These are phyloP conservation scores for Paraleonurus japonicus DNA, from an alignment of 257 asterid species.

Conservation along the genomic window DNA sequence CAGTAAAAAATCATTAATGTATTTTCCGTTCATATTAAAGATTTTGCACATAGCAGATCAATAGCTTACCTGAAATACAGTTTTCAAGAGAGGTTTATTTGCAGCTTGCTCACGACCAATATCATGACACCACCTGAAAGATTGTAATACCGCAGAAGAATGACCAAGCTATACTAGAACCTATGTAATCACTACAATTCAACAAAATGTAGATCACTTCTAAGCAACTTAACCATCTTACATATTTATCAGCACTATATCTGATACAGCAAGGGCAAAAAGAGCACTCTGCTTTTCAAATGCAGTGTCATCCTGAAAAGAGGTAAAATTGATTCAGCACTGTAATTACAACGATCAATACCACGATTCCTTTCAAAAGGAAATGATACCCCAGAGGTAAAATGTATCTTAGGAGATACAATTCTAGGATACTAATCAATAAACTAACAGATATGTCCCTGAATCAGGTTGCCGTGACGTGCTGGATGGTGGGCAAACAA, in stretches of 20 bases:
- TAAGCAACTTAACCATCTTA: slow-evolving; percentile 41
- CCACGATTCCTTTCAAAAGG: neutral
- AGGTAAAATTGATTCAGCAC: slow-evolving; percentile 18
- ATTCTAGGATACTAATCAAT: slow-evolving; percentile 7
- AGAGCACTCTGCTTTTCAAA: slow-evolving; percentile 97
- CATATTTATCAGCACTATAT: slow-evolving; percentile 96
- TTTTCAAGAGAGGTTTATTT: slow-evolving; percentile 91
- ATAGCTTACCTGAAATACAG: slow-evolving; percentile 81
- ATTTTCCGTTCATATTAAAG: slow-evolving; percentile 2
- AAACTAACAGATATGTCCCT: slow-evolving; percentile 7
- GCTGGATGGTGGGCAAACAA: slow-evolving; percentile 2
- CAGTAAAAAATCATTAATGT: slow-evolving; percentile 27
- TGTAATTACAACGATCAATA: slow-evolving; percentile 18
- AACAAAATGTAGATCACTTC: slow-evolving; percentile 7
- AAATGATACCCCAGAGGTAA: neutral
- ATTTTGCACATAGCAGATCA: neutral
- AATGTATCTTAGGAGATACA: slow-evolving; percentile 4
- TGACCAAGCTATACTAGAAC: slow-evolving; percentile 8
- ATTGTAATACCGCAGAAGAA: slow-evolving; percentile 15
- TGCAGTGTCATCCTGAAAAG: slow-evolving; percentile 86
- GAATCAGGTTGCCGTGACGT: slow-evolving; percentile 16
- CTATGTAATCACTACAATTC: neutral
- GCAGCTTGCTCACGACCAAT: slow-evolving; percentile 99
- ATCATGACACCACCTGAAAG: slow-evolving; percentile 96
- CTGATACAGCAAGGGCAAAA: slow-evolving; percentile 98